Evolutionary conservation across 2,329 filamentous ascomycete species (phyloP).

Genomic region (Cryphonectria naterciae): DNA sequence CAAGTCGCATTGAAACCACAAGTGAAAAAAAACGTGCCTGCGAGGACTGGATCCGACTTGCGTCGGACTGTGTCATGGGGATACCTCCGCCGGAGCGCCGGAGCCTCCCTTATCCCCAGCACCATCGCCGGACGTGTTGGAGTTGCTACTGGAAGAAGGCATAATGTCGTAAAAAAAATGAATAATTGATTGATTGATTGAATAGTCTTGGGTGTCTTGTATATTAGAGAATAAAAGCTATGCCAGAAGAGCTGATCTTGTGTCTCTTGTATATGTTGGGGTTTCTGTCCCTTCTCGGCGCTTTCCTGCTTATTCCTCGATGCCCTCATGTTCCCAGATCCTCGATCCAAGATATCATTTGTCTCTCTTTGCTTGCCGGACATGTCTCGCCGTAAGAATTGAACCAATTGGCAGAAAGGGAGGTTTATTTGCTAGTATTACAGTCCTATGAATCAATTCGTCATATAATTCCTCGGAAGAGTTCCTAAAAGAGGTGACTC

Average conservation of each 20-base stretch:
- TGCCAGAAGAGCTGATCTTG: too few relatives aligned
- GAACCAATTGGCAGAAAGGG: too few relatives aligned
- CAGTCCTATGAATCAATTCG: too few relatives aligned
- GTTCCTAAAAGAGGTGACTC: too few relatives aligned
- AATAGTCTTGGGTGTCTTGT: not conserved
- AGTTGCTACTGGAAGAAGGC: not conserved
- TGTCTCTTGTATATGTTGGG: not conserved
- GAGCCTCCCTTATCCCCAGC: not conserved
- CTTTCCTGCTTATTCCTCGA: not conserved
- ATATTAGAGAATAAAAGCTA: too few relatives aligned
- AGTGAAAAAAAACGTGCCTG: not conserved
- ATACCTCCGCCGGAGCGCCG: not conserved
- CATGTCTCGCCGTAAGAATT: not conserved
- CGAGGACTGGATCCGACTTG: not conserved
- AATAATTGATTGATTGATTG: too few relatives aligned
- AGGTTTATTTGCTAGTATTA: too few relatives aligned
- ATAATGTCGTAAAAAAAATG: not conserved
- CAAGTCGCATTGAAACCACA: not conserved
- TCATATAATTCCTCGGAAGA: too few relatives aligned
- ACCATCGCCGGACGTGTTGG: not conserved
- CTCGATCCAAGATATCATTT: not conserved
- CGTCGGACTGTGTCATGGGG: not conserved
- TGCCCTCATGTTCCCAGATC: not conserved
- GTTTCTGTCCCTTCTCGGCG: not conserved
- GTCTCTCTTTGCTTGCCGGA: not conserved